Base-by-base conservation (phyloP, 2,329 filamentous ascomycete genomes). In the Pseudogymnoascus sp. region DNA sequence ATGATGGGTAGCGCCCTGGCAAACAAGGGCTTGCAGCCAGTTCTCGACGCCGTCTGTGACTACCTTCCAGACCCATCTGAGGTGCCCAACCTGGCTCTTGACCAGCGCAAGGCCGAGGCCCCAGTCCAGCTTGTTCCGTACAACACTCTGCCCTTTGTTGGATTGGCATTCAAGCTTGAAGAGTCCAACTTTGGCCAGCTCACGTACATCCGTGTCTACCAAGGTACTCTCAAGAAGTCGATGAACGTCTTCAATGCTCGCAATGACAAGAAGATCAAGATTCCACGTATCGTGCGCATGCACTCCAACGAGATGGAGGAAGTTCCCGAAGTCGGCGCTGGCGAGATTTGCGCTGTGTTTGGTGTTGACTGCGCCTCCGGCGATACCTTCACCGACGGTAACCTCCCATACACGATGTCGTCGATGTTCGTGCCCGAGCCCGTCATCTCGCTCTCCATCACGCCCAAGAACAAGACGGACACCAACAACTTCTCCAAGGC, bases 281-380 rank as follows among this genome's bases (percentile, higher is more conserved):
- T 99, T 62, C 94, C 94, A 17, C 89, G 93, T 72, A 97, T 99
- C 70, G 94, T 99, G 65, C 91, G 94, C 65, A 99, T 99, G 94
- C 94, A 99, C 80, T 96, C 92, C 50, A 96, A 97, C 73, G 94
- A 99, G 72, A 96, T 99, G 93, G 94, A 99, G 75, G 94, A 99
- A 72, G 91, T 97, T 31, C 81, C 78, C 61, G 92, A 97, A 74
- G 88, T 99, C 65, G 91, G 92, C 60, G 93, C 94, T 60, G 94
- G 94, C 75, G 94, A 99, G 76, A 99, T 99, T 66, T 99, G 94
- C 73, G 94, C 94, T 64, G 94, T 99, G 63, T 99, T 99, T 72
- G 94, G 94, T 71, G 90, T 99, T 61, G 94, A 99, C 70, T 99
- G 94, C 74, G 92, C 94, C 36, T 97, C 93, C 44, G 94, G 94